Evolutionary conservation across 768 basidiomycete species (phyloP).

Genomic region (Brasilioporus rufonigricans): DNA sequence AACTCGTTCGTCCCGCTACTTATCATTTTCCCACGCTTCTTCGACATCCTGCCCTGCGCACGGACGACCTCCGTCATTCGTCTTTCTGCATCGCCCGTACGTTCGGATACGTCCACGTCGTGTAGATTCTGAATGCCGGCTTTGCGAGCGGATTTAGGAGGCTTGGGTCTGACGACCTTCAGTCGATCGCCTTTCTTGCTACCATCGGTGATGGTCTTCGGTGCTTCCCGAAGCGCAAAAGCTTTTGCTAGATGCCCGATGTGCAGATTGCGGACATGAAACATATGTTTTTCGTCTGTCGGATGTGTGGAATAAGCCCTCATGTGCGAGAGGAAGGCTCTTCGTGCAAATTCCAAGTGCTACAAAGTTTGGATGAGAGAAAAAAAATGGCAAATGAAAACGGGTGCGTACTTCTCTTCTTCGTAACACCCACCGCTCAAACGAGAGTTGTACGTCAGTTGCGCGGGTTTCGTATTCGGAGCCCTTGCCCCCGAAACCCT

Average conservation of each 20-base stretch:
- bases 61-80: constrained; percentile 88
- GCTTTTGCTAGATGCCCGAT: constrained; percentile 93
- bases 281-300: constrained; percentile 91
- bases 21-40: constrained; percentile 74
- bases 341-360: constrained; percentile 77
- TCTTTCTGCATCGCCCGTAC: constrained; percentile 59
- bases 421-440: constrained; percentile 89
- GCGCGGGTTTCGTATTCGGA: constrained; percentile 84
- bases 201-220: constrained; percentile 38
- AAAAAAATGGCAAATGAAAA: background rate
- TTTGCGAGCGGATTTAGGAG: constrained; percentile 1
- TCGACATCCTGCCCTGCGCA: constrained; percentile 75
- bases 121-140: constrained; percentile 21
- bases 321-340: constrained; percentile 89
- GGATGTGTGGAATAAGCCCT: constrained; percentile 98
- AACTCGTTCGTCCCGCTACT: constrained; percentile 71
- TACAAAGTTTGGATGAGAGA: constrained; percentile 31
- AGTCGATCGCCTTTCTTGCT: constrained; percentile 16
- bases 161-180: constrained; percentile 3
- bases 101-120: constrained; percentile 36
- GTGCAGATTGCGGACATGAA: constrained; percentile 93
- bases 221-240: constrained; percentile 87
- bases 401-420: constrained; percentile 58
- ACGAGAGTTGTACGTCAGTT: constrained; percentile 92
- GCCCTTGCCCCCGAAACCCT: constrained; percentile 84